Conservation (phyloP, 129 eudicot species). For the Erigeron canadensis region DNA sequence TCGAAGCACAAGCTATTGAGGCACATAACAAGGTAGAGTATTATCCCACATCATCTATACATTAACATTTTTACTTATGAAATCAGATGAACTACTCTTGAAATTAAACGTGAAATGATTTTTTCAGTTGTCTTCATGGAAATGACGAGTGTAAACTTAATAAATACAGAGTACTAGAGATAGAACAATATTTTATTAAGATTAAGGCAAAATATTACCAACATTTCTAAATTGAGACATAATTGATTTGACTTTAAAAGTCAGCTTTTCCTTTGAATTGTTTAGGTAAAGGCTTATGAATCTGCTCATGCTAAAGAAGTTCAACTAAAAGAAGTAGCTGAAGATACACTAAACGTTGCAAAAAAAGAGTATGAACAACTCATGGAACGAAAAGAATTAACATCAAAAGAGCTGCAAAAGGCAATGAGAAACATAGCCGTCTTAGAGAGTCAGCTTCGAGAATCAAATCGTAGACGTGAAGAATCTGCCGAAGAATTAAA, state of each 20-base stretch:
- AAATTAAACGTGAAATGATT: neutral
- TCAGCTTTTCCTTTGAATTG: conserved; percentile 12
- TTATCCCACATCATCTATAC: neutral
- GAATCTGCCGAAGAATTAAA: conserved; percentile 66
- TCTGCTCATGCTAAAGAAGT: conserved; percentile 52
- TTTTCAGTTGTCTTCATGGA: neutral
- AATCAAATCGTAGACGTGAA: conserved; percentile 60
- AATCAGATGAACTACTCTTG: conserved; percentile 16
- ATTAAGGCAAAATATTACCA: conserved; percentile 1
- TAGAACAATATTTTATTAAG: neutral
- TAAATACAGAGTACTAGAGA: neutral
- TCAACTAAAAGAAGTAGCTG: conserved; percentile 49
- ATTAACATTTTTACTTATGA: neutral
- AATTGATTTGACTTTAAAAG: neutral
- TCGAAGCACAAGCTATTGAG: conserved; percentile 58
- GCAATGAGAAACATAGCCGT: conserved; percentile 65
- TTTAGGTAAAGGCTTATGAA: conserved; percentile 60
- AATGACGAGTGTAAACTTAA: neutral
- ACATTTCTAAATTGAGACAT: neutral
- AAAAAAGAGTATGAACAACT: conserved; percentile 49
- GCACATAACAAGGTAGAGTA: conserved; percentile 46
- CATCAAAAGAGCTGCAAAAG: conserved; percentile 44
- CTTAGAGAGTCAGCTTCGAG: conserved; percentile 57
- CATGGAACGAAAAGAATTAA: conserved; percentile 47
- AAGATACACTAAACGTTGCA: conserved; percentile 42